phyloP scores from a whole-genome alignment of 1,284 basidiomycete genomes.

The Phylloporus gajari region DNA sequence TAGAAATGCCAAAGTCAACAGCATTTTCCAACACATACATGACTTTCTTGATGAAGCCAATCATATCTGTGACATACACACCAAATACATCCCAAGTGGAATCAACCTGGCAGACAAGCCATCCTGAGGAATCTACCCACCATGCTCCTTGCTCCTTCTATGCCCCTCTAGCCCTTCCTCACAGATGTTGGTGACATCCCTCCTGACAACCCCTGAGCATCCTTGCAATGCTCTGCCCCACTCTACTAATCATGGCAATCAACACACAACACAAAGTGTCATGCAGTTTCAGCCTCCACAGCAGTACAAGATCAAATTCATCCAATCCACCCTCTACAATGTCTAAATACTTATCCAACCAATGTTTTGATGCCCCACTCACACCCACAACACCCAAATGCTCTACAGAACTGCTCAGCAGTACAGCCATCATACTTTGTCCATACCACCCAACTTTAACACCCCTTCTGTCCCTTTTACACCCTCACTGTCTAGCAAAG shows the following conservation, averaged over 20 bases:
- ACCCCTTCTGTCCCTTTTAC: background rate
- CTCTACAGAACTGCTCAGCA: no score
- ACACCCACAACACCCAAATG: no score
- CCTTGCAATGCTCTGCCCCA: no score
- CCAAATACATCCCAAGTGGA: background rate
- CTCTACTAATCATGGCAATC: no score
- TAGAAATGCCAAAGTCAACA: conserved; percentile 37
- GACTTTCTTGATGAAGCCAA: conserved; percentile 1
- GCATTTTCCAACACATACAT: conserved; percentile 39
- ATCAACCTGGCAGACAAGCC: background rate
- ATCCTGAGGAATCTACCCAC: background rate
- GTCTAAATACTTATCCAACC: no score
- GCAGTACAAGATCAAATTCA: no score
- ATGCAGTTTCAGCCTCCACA: no score
- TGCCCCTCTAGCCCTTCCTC: background rate
- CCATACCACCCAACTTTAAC: background rate
- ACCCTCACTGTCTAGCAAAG: background rate
- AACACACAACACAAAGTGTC: no score
- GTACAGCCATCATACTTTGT: background rate
- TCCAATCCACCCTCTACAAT: no score
- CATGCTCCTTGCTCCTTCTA: background rate
- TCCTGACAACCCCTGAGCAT: no score
- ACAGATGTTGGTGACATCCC: no score
- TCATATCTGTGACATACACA: background rate
- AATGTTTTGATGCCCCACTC: no score